Conservation (phyloP, 768 basidiomycete species). For the Boletus subparvulus region DNA sequence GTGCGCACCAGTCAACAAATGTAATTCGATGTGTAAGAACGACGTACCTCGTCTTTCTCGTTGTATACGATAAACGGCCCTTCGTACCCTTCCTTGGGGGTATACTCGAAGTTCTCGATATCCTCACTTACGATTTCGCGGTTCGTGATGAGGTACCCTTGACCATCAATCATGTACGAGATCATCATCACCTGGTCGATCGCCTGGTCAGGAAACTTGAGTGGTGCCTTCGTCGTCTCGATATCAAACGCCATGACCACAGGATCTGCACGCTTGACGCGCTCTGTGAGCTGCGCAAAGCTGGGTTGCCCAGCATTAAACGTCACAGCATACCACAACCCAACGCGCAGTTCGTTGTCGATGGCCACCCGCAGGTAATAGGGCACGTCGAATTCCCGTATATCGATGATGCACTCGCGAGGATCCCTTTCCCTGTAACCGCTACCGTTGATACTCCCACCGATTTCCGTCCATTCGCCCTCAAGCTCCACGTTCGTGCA, state of each 20-base stretch:
- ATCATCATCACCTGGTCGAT: slow-evolving; percentile 99
- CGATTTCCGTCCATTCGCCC: slow-evolving; percentile 55
- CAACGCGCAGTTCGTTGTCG: slow-evolving; percentile 96
- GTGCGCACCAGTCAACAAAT: not conserved
- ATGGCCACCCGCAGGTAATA: slow-evolving; percentile 99
- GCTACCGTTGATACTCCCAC: slow-evolving; percentile 38
- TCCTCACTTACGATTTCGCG: slow-evolving; percentile 96
- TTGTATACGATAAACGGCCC: slow-evolving; percentile 97
- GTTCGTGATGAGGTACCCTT: slow-evolving; percentile 96
- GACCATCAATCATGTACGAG: slow-evolving; percentile 98
- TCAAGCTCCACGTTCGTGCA: slow-evolving; percentile 70
- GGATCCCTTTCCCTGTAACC: slow-evolving; percentile 69
- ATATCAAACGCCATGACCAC: slow-evolving; percentile 99
- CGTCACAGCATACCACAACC: slow-evolving; percentile 93
- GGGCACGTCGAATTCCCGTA: slow-evolving; percentile 94
- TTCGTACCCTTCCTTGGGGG: slow-evolving; percentile 96
- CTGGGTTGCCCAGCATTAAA: slow-evolving; percentile 78
- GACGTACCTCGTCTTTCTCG: slow-evolving; percentile 80
- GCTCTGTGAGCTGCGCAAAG: slow-evolving; percentile 69
- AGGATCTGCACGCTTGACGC: slow-evolving; percentile 97
- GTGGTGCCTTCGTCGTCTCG: slow-evolving; percentile 98
- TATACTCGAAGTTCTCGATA: slow-evolving; percentile 98
- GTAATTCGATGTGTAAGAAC: not conserved
- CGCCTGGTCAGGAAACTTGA: slow-evolving; percentile 95
- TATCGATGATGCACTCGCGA: slow-evolving; percentile 89